Evolutionary conservation across 805 yeast genomes (phyloP).

Genomic region (Candida ovalis): DNA sequence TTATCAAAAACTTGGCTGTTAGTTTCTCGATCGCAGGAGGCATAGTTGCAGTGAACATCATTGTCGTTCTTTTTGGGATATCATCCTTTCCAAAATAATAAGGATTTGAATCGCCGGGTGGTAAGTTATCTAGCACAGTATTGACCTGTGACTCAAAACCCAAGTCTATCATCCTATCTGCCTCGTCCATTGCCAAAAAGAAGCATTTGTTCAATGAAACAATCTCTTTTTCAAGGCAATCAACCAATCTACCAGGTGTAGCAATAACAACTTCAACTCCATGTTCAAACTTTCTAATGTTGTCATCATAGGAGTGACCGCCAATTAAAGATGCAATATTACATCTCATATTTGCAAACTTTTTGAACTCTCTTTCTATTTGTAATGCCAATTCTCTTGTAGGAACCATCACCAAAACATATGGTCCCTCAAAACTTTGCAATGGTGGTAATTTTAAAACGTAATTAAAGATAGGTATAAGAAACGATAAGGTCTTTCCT

Average conservation of each 20-base stretch:
- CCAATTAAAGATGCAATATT: conserved; percentile 73
- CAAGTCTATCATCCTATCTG: conserved; percentile 92
- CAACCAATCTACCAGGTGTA: conserved; percentile 90
- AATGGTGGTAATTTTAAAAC: conserved; percentile 44
- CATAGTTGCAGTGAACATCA: conserved; percentile 96
- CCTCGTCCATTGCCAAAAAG: conserved; percentile 83
- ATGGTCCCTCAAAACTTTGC: conserved; percentile 62
- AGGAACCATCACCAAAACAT: conserved; percentile 78
- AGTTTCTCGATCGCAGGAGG: conserved; percentile 67
- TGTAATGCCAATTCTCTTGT: conserved; percentile 93
- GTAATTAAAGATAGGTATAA: conserved; percentile 66
- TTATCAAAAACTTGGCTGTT: conserved; percentile 54
- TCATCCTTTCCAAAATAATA: conserved; percentile 27
- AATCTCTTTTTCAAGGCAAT: conserved; percentile 67
- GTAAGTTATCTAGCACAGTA: conserved; percentile 53
- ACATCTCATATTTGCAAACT: conserved; percentile 33
- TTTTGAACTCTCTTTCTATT: conserved; percentile 60
- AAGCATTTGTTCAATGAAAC: conserved; percentile 57
- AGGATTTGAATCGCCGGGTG: conserved; percentile 40
- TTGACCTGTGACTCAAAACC: conserved; percentile 84
- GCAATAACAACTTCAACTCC: conserved; percentile 84
- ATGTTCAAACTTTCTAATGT: conserved; percentile 51
- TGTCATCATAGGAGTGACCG: conserved; percentile 81
- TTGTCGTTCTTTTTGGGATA: conserved; percentile 50
- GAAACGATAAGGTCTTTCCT: conserved; percentile 85